Conservation (phyloP, 345 rosid species). For the Moricandia moricandioides region DNA sequence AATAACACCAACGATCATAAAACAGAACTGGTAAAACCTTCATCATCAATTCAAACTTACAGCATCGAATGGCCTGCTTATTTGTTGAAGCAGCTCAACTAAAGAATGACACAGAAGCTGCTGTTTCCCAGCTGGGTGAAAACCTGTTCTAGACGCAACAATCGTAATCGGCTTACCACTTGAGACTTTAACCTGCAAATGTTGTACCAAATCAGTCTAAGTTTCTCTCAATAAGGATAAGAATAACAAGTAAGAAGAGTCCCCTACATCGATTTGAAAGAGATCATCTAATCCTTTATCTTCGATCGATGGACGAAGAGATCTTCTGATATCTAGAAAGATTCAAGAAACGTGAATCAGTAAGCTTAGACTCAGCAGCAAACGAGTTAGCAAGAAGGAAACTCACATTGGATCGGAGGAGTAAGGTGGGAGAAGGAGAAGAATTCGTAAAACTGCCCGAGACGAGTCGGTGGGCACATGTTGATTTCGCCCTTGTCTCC, state of each 20-base stretch:
- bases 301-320: slow-evolving; percentile 58
- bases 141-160: slow-evolving; percentile 73
- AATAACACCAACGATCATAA: slow-evolving; percentile 14
- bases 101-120: slow-evolving; percentile 64
- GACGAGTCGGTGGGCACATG: slow-evolving; percentile 81
- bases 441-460: slow-evolving; percentile 86
- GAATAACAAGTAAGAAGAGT: not conserved
- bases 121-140: slow-evolving; percentile 77
- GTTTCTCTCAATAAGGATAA: not conserved
- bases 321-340: slow-evolving; percentile 61
- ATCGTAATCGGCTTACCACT: slow-evolving; percentile 78
- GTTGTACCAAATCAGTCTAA: not conserved
- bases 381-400: not conserved
- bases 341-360: not conserved
- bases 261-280: slow-evolving; percentile 86
- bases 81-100: slow-evolving; percentile 79
- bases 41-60: slow-evolving; percentile 43
- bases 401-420: slow-evolving; percentile 81
- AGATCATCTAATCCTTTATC: slow-evolving; percentile 64
- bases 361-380: not conserved
- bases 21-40: not conserved
- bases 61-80: slow-evolving; percentile 72
- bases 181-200: slow-evolving; percentile 62
- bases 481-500: slow-evolving; percentile 51
- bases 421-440: slow-evolving; percentile 83